These are phyloP conservation scores for Aspergillus cejpii DNA, from an alignment of 2,329 filamentous ascomycete species.

Conservation along the genomic window DNA sequence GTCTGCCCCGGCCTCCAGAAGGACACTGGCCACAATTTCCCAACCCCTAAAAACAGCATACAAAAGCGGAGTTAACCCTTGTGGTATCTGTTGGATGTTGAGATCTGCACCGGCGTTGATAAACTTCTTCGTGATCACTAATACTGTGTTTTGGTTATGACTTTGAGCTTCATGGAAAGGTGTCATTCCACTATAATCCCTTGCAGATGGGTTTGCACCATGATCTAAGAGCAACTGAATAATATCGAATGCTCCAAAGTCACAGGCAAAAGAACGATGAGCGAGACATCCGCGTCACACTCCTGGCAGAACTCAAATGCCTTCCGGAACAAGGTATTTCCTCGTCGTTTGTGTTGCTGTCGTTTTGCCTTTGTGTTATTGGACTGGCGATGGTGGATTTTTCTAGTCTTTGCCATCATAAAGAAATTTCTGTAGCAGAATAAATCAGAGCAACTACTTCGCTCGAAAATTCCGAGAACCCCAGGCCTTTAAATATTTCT, in stretches of 20 bases:
- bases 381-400: constrained; percentile 1
- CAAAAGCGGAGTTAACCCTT: neutral
- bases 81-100: neutral
- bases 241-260: neutral
- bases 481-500: neutral
- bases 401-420: constrained; percentile 3
- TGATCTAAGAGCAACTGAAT: neutral
- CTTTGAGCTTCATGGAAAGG: neutral
- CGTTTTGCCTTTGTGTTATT: constrained; percentile 2
- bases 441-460: too few relatives aligned
- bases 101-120: neutral
- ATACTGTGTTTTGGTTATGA: neutral
- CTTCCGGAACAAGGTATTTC: constrained; percentile 1
- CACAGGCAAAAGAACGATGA: constrained; percentile 2
- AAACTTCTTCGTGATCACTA: neutral
- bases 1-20: neutral
- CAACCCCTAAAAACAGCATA: neutral
- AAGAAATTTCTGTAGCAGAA: neutral
- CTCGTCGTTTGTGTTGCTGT: constrained; percentile 3
- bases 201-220: neutral
- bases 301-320: constrained; percentile 5
- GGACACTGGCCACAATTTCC: neutral
- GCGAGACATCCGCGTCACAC: constrained; percentile 4
- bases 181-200: neutral
- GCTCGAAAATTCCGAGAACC: too few relatives aligned